Percentiles rank a stretch among this genome's conserved stretches.
phyloP scores from a whole-genome alignment of 1,284 basidiomycete species.

The Boletus semigastroideus region DNA sequence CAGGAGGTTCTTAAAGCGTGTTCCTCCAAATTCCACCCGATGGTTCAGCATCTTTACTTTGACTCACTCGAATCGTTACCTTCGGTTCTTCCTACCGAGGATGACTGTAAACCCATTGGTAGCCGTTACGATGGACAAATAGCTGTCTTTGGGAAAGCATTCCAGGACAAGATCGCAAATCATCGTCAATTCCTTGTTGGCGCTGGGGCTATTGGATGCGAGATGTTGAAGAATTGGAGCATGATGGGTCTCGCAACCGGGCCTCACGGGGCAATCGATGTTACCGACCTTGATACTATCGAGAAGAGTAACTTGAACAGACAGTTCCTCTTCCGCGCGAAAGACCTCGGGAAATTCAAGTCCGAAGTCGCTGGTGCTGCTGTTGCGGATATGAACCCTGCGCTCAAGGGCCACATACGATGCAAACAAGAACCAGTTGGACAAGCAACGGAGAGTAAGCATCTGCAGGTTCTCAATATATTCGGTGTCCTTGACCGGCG shows the following conservation, averaged over 20 bases:
- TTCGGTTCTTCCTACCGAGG: conserved; percentile 71
- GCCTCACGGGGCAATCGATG: conserved; percentile 81
- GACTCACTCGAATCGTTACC: conserved; percentile 97
- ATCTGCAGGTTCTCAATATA: not conserved
- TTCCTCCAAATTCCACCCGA: conserved; percentile 98
- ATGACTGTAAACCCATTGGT: conserved; percentile 81
- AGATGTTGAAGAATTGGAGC: conserved; percentile 99
- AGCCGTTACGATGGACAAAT: conserved; percentile 95
- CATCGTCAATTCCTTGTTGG: conserved; percentile 97
- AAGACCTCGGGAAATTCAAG: conserved; percentile 98
- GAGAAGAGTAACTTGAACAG: conserved; percentile 99
- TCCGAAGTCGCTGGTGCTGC: conserved; percentile 92
- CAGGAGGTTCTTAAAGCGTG: conserved; percentile 98
- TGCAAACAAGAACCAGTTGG: conserved; percentile 96
- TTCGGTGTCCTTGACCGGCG: conserved; percentile 1
- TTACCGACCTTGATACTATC: conserved; percentile 98
- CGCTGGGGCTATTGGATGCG: conserved; percentile 97
- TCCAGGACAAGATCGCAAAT: conserved; percentile 93
- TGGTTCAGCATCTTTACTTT: conserved; percentile 95
- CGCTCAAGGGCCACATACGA: conserved; percentile 84
- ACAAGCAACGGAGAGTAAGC: conserved; percentile 85
- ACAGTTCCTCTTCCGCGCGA: conserved; percentile 97
- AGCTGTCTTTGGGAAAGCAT: conserved; percentile 90
- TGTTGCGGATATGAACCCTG: conserved; percentile 96
- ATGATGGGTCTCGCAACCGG: conserved; percentile 97